Evolutionary conservation across 345 rosid species (phyloP).

Genomic region (Noccaea bulbosa): DNA sequence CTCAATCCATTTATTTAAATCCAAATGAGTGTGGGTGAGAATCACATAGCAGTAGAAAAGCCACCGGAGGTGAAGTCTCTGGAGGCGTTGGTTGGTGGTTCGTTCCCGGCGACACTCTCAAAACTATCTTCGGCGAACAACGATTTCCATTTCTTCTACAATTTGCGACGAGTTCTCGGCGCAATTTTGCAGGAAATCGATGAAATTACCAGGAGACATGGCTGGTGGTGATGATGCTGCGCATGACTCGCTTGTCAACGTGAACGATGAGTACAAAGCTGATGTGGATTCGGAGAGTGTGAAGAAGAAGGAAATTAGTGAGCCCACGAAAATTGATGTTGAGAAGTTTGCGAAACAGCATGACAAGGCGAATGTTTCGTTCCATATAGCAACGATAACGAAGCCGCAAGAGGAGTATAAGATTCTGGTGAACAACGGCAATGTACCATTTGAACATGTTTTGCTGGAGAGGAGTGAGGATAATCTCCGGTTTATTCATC

Average conservation of each 20-base stretch:
- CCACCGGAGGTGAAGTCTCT: slow-evolving; percentile 42
- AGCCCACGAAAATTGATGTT: slow-evolving; percentile 34
- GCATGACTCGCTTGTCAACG: slow-evolving; percentile 65
- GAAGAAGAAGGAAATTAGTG: slow-evolving; percentile 10
- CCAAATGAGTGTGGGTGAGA: neutral
- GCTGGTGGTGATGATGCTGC: slow-evolving; percentile 48
- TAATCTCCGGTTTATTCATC: slow-evolving; percentile 66
- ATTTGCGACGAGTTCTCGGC: slow-evolving; percentile 63
- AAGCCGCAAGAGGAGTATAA: slow-evolving; percentile 78
- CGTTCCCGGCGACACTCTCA: slow-evolving; percentile 54
- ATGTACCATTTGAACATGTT: slow-evolving; percentile 76
- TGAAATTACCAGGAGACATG: slow-evolving; percentile 43
- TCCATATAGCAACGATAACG: slow-evolving; percentile 68
- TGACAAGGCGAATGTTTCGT: slow-evolving; percentile 63
- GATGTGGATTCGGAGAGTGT: slow-evolving; percentile 3
- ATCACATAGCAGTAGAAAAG: slow-evolving; percentile 31
- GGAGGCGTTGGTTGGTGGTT: slow-evolving; percentile 42
- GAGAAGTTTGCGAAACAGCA: slow-evolving; percentile 38
- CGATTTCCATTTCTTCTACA: slow-evolving; percentile 70
- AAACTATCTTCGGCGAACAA: slow-evolving; percentile 52
- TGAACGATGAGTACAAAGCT: slow-evolving; percentile 59
- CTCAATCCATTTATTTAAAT: too few species aligned
- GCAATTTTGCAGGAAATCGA: slow-evolving; percentile 34
- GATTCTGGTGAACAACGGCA: slow-evolving; percentile 67
- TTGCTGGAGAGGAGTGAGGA: slow-evolving; percentile 80